A percentile compares a stretch with the other conserved stretches of the same genome.
Evolutionary conservation across 768 basidiomycete genomes (phyloP).

Genomic region (Russula abietina): DNA sequence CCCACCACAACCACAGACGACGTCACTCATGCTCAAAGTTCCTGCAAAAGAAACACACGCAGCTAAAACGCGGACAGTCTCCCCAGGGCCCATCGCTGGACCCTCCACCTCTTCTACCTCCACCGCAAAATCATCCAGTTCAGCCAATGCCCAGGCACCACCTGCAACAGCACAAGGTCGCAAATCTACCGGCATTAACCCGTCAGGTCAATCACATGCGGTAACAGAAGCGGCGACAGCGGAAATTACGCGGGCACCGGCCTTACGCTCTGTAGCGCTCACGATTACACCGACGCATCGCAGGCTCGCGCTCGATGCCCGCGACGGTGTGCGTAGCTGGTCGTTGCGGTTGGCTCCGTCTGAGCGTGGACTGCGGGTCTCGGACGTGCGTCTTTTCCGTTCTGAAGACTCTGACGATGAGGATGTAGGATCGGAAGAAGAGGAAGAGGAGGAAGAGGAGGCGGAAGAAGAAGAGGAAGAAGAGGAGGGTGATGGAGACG

Average conservation of each 20-base stretch:
- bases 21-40: constrained; percentile 26
- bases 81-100: constrained; percentile 25
- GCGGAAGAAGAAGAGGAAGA: constrained; percentile 38
- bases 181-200: constrained; percentile 3
- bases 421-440: constrained; percentile 48
- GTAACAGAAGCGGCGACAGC: constrained; percentile 15
- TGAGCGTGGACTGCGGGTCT: constrained; percentile 52
- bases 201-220: constrained; percentile 6
- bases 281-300: constrained; percentile 49
- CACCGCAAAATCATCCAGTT: constrained; percentile 18
- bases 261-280: constrained; percentile 27
- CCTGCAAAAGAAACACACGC: constrained; percentile 7
- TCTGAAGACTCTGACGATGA: constrained; percentile 59
- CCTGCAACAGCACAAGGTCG: constrained; percentile 22
- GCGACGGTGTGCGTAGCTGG: constrained; percentile 73
- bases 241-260: constrained; percentile 18
- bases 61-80: constrained; percentile 20
- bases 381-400: constrained; percentile 47
- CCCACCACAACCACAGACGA: constrained; percentile 26
- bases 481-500: constrained; percentile 19
- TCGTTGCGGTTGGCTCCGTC: constrained; percentile 52
- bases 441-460: constrained; percentile 40
- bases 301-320: constrained; percentile 51
- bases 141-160: constrained; percentile 15
- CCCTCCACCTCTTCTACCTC: constrained; percentile 10